Percentiles rank a stretch among this genome's conserved stretches.
Conservation (phyloP, 331 rosid species). For the Acacia concinna region DNA sequence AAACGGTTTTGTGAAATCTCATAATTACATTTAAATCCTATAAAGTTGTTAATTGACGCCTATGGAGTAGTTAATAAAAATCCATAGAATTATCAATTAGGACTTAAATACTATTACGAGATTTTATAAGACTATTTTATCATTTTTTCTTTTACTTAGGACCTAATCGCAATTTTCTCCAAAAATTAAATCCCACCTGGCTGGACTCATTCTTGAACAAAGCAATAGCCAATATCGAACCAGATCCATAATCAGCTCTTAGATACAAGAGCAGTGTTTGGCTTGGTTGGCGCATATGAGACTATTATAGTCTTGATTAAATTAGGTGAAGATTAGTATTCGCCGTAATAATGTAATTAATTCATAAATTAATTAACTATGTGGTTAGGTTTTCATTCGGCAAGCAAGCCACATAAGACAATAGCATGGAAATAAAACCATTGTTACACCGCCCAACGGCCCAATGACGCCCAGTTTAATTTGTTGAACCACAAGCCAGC, state of each 20-base stretch:
- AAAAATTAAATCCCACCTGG: too few relatives aligned
- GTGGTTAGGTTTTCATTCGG: constrained; percentile 5
- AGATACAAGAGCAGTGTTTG: not conserved
- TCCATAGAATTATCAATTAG: too few relatives aligned
- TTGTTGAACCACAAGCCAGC: constrained; percentile 7
- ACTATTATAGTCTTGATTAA: not conserved
- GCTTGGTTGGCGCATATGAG: not conserved
- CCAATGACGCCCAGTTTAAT: not conserved
- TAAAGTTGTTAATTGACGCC: too few relatives aligned
- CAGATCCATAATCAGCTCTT: not conserved
- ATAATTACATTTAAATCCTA: too few relatives aligned
- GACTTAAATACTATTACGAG: too few relatives aligned
- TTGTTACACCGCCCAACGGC: not conserved
- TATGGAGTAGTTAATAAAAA: too few relatives aligned
- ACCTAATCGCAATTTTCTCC: too few relatives aligned
- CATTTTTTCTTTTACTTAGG: too few relatives aligned
- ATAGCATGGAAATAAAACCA: not conserved
- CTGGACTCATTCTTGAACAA: too few relatives aligned
- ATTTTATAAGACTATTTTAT: too few relatives aligned
- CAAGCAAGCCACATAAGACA: not conserved
- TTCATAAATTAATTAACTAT: not conserved
- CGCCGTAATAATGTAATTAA: not conserved
- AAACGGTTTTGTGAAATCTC: too few relatives aligned
- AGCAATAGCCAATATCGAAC: not conserved
- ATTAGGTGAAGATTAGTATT: not conserved